Evolutionary conservation across 306 rosid species (phyloP).

Genomic region (Betula pendula): DNA sequence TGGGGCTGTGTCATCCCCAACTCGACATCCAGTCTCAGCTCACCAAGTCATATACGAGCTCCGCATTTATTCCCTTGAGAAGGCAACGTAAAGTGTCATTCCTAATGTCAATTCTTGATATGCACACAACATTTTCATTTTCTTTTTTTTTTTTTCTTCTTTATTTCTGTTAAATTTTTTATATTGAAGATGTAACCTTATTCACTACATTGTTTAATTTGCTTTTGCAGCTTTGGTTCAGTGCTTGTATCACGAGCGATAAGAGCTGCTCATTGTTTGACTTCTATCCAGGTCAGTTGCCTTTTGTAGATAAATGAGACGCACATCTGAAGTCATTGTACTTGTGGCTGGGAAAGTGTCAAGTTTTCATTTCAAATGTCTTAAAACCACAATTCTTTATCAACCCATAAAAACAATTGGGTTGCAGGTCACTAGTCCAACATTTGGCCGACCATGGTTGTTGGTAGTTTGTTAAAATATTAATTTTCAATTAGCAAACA

Average conservation of each 20-base stretch:
- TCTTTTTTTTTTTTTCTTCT: constrained; percentile 7
- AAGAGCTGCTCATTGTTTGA: constrained; percentile 82
- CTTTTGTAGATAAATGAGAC: constrained; percentile 1
- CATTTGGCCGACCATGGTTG: not conserved
- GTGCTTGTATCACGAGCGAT: constrained; percentile 66
- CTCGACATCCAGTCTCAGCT: constrained; percentile 70
- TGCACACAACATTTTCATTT: not conserved
- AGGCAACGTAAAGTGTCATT: constrained; percentile 58
- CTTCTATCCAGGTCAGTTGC: constrained; percentile 68
- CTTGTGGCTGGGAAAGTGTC: not conserved
- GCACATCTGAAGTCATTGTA: not conserved
- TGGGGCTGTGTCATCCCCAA: constrained; percentile 68
- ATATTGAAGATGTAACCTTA: not conserved
- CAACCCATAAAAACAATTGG: not conserved
- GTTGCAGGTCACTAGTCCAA: not conserved
- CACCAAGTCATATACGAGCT: constrained; percentile 79
- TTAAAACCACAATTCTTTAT: not conserved
- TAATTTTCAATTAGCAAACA: not conserved
- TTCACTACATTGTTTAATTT: not conserved
- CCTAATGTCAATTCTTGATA: constrained; percentile 19
- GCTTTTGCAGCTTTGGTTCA: constrained; percentile 53
- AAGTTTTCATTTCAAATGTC: not conserved
- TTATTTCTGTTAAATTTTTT: constrained; percentile 10
- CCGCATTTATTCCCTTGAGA: constrained; percentile 71
- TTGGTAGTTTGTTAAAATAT: not conserved